phyloP scores from a whole-genome alignment of 2,329 filamentous ascomycete genomes.

The Aspergillus sp. region DNA sequence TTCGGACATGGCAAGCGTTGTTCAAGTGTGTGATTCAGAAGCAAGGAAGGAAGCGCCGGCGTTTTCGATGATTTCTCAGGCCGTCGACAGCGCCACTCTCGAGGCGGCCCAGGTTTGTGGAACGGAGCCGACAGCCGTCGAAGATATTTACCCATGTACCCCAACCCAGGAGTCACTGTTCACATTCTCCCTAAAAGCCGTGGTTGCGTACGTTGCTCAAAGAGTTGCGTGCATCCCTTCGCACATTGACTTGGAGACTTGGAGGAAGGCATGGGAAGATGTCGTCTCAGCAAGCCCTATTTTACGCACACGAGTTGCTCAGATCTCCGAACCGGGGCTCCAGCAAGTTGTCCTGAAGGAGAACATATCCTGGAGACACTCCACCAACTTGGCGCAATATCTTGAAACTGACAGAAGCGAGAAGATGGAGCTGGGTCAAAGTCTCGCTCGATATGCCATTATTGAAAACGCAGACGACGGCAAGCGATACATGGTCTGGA shows the following conservation, averaged over 20 bases:
- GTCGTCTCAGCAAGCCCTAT: conserved; percentile 48
- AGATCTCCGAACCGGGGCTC: conserved; percentile 39
- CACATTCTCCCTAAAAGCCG: conserved; percentile 50
- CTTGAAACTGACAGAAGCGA: conserved; percentile 32
- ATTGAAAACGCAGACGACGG: conserved; percentile 29
- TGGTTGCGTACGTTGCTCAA: conserved; percentile 52
- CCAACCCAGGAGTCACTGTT: conserved; percentile 50
- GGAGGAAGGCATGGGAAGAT: conserved; percentile 51
- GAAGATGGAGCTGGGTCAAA: conserved; percentile 40
- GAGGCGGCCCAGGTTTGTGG: conserved; percentile 46
- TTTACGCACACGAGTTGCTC: conserved; percentile 51
- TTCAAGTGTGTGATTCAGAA: conserved; percentile 33
- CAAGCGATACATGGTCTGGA: conserved; percentile 51
- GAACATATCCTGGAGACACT: conserved; percentile 36
- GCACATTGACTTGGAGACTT: conserved; percentile 40
- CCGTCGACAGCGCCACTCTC: conserved; percentile 35
- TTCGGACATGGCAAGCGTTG: conserved; percentile 48
- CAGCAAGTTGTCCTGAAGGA: conserved; percentile 44
- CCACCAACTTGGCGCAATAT: conserved; percentile 30
- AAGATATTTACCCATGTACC: conserved; percentile 50
- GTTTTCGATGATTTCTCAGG: conserved; percentile 41
- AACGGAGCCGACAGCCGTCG: conserved; percentile 31
- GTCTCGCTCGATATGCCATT: conserved; percentile 43
- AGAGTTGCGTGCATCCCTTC: conserved; percentile 44
- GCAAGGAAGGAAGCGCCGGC: conserved; percentile 30